Conservation (phyloP, 164 flowering plant species). For the Dillenia turbinata region DNA sequence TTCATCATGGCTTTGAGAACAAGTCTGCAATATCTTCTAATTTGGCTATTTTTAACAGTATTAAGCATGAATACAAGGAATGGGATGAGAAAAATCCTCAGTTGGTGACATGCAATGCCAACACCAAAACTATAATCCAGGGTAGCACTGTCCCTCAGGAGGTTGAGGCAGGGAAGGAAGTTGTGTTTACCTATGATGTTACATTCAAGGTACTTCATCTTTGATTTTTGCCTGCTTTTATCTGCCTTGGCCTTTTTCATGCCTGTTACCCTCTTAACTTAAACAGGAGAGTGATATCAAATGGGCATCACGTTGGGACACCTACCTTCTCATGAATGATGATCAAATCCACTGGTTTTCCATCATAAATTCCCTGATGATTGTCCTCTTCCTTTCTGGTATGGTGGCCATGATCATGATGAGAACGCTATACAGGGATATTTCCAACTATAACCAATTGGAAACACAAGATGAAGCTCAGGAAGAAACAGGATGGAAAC, state of each 20-base stretch:
- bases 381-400: constrained; percentile 47
- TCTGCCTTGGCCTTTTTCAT: background rate
- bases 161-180: constrained; percentile 66
- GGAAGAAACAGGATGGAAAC: constrained; percentile 42
- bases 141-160: constrained; percentile 70
- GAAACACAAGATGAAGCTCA: constrained; percentile 52
- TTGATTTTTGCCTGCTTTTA: background rate
- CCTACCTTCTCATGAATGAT: constrained; percentile 41
- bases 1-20: too few relatives aligned
- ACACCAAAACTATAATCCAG: constrained; percentile 61
- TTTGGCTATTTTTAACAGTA: constrained; percentile 39
- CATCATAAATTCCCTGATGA: constrained; percentile 47
- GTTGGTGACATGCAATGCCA: constrained; percentile 68
- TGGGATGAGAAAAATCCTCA: constrained; percentile 93
- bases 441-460: constrained; percentile 42
- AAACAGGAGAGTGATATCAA: constrained; percentile 42
- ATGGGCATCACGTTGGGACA: constrained; percentile 57
- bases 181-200: constrained; percentile 43
- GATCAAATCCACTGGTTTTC: constrained; percentile 47
- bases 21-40: constrained; percentile 1
- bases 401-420: constrained; percentile 59
- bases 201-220: constrained; percentile 34
- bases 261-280: background rate
- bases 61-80: constrained; percentile 81
- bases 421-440: constrained; percentile 46